phyloP scores from a whole-genome alignment of 192 early-diverging fungal genomes.

The Gryganskiella cystojenkinii region DNA sequence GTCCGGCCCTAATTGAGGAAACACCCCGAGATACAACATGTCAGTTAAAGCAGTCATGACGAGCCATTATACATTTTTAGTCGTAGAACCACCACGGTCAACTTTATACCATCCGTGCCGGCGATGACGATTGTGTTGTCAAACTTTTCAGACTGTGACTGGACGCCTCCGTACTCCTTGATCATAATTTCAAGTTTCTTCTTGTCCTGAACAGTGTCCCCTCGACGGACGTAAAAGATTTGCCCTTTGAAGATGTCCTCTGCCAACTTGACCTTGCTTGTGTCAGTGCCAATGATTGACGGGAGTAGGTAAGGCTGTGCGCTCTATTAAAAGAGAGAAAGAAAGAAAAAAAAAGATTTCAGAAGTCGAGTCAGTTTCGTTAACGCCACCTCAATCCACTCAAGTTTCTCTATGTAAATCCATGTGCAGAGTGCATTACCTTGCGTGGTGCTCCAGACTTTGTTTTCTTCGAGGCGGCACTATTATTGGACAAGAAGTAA shows the following conservation, averaged over 20 bases:
- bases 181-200: slow-evolving; percentile 68
- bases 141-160: slow-evolving; percentile 65
- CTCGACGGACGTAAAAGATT: slow-evolving; percentile 51
- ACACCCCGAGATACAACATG: slow-evolving; percentile 13
- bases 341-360: not conserved
- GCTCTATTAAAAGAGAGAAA: slow-evolving; percentile 4
- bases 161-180: slow-evolving; percentile 69
- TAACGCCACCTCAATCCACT: too few relatives aligned
- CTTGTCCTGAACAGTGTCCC: slow-evolving; percentile 58
- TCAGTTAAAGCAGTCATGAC: not conserved
- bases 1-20: slow-evolving; percentile 56
- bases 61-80: not conserved
- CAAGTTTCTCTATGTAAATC: too few relatives aligned
- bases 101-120: slow-evolving; percentile 32
- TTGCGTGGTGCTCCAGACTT: too few relatives aligned
- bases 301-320: slow-evolving; percentile 31
- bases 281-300: slow-evolving; percentile 53
- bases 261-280: slow-evolving; percentile 50
- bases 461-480: too few relatives aligned
- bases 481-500: too few relatives aligned
- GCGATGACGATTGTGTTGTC: slow-evolving; percentile 62
- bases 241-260: slow-evolving; percentile 69
- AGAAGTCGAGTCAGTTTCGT: too few relatives aligned
- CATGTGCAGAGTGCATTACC: too few relatives aligned
- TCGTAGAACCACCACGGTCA: not conserved